Conservation (phyloP, 2,329 filamentous ascomycete species). For the Rhynchosporium agropyri region DNA sequence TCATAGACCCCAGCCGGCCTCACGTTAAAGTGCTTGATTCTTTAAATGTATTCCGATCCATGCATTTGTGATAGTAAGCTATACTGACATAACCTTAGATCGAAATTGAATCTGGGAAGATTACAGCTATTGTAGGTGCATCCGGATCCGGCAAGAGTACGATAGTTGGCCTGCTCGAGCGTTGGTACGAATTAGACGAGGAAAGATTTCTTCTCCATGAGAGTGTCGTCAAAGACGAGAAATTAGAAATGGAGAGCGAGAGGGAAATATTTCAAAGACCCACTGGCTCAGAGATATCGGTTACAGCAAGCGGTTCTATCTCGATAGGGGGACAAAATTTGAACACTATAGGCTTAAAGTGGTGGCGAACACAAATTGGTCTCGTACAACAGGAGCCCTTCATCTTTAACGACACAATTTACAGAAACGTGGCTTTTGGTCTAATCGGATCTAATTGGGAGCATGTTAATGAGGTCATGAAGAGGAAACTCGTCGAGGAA, state of each 20-base stretch:
- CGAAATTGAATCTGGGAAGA: conserved; percentile 60
- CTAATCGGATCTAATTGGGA: conserved; percentile 56
- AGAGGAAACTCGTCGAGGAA: conserved; percentile 60
- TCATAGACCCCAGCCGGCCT: conserved; percentile 56
- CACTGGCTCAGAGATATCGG: conserved; percentile 8
- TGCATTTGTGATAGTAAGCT: too few relatives aligned
- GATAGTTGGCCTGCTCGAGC: conserved; percentile 69
- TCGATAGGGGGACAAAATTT: conserved; percentile 57
- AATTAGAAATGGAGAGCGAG: conserved; percentile 46
- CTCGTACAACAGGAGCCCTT: conserved; percentile 71
- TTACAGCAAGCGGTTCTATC: conserved; percentile 56
- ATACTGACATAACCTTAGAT: conserved; percentile 8
- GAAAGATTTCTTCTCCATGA: conserved; percentile 48
- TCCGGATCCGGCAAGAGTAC: conserved; percentile 77
- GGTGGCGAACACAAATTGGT: conserved; percentile 61
- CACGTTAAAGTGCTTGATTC: conserved; percentile 65
- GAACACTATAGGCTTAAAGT: conserved; percentile 63
- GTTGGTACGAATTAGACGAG: conserved; percentile 68
- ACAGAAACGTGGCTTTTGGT: conserved; percentile 63
- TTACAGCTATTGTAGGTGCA: conserved; percentile 73
- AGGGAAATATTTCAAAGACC: conserved; percentile 39
- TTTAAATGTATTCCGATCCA: conserved; percentile 12
- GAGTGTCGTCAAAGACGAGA: conserved; percentile 50
- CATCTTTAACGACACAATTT: conserved; percentile 67
- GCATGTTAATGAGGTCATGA: conserved; percentile 55